Conservation (phyloP, 169 alveolate genomes). For the Plasmodium inui region DNA sequence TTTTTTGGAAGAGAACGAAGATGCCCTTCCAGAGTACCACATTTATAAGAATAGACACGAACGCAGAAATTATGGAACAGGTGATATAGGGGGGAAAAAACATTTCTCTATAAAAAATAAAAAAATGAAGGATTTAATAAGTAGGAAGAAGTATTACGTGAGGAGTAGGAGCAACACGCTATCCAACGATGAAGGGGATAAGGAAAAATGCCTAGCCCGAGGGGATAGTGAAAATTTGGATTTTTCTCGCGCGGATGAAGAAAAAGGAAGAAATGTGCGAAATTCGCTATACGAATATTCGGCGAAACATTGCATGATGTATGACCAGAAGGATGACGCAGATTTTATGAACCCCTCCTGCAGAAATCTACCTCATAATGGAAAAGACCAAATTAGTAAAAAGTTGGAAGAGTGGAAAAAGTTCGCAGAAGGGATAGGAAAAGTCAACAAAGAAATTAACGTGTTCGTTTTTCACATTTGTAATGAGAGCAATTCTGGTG, state of each 20-base stretch:
- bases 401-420: constrained; percentile 64
- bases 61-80: constrained; percentile 2
- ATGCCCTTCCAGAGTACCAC: neutral
- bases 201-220: neutral
- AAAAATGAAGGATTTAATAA: constrained; percentile 41
- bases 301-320: constrained; percentile 20
- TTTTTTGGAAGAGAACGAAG: neutral
- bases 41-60: constrained; percentile 9
- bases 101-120: constrained; percentile 7
- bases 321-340: neutral
- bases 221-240: neutral
- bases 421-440: constrained; percentile 12
- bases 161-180: constrained; percentile 40
- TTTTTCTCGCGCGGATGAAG: neutral
- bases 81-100: neutral
- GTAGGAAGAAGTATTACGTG: neutral
- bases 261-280: constrained; percentile 6
- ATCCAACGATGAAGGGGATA: constrained; percentile 12
- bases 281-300: constrained; percentile 21
- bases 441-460: constrained; percentile 30
- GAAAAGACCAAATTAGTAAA: neutral
- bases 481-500: constrained; percentile 3
- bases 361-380: neutral
- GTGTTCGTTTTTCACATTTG: constrained; percentile 50
- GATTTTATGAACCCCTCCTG: neutral